Evolutionary conservation across 345 rosid genomes (phyloP), one percentile per base, ranked within the genome.

Genomic region (Lepidium didymum): DNA sequence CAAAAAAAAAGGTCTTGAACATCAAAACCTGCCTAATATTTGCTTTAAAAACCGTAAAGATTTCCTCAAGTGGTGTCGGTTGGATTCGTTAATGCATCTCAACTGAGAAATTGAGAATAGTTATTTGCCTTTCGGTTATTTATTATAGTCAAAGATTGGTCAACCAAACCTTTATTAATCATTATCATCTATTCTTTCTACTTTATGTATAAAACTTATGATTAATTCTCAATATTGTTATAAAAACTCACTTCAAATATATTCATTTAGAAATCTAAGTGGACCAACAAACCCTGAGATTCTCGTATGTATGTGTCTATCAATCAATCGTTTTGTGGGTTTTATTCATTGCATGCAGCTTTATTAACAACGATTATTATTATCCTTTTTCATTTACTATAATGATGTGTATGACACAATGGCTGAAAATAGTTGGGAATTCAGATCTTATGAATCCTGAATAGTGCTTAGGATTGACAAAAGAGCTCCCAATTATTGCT

Each of bases 391-490:
- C n/a, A 13, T 51, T 57, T n/a, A 59, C 37, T 51, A 31, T 64
- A 11, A 58, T 31, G 21, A 38, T 56, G 31, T 45, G 5, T 43
- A 54, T 53, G 72, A 72, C 50, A 64, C 62, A 63, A 67, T 74
- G 57, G 42, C 68, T 29, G 36, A 10, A 29, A 67, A 60, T 60
- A 59, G 56, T 59, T 64, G 53, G 58, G 52, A 64, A 35, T 56
- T 56, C 54, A 73, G 72, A 58, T 72, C 58, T 64, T 29, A 73
- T 59, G 56, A 62, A 60, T 51, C 62, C 23, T 67, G 18, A 74
- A 66, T 67, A 66, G 77, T 67, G 73, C 62, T 59, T 74, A 67
- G 67, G 73, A 74, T 67, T 67, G 73, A 74, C 77, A 67, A 67
- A 60, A 59, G 77, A 43, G 61, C 38, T 67, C 56, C 37, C n/a